Evolutionary conservation across 495 filamentous ascomycete genomes (phyloP).

Genomic region (Lichenothelia convexa): DNA sequence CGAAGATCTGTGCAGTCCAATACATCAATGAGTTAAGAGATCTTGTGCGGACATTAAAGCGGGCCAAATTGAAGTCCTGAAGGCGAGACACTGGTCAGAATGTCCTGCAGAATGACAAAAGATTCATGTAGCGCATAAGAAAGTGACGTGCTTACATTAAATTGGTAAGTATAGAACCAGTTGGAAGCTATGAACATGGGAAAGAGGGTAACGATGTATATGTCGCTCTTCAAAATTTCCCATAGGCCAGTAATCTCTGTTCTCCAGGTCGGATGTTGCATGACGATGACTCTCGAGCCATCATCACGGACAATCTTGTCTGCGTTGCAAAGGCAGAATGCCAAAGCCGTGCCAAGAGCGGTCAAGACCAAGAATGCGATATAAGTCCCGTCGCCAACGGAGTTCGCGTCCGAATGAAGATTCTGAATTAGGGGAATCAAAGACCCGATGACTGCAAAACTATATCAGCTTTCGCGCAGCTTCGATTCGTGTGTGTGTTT

Average conservation of each 20-base stretch:
- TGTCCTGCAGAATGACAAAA: no score
- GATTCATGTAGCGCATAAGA: no score
- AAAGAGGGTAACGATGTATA: slow-evolving; percentile 27
- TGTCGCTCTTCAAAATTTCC: slow-evolving; percentile 22
- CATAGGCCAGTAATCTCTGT: slow-evolving; percentile 27
- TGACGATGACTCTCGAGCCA: slow-evolving; percentile 2
- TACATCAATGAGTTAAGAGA: slow-evolving; percentile 31
- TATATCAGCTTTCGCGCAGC: not conserved
- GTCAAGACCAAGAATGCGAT: slow-evolving; percentile 34
- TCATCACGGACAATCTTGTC: slow-evolving; percentile 1
- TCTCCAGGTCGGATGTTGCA: slow-evolving; percentile 8
- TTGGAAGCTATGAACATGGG: slow-evolving; percentile 31
- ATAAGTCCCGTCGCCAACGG: slow-evolving; percentile 31
- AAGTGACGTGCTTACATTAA: no score
- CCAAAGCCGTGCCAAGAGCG: slow-evolving; percentile 16
- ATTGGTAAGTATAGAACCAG: slow-evolving; percentile 18
- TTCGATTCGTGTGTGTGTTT: slow-evolving; percentile 1
- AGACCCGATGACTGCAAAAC: slow-evolving; percentile 14
- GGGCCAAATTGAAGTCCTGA: slow-evolving; percentile 11
- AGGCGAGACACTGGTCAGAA: no score
- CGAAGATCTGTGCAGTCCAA: slow-evolving; percentile 35
- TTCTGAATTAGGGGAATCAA: slow-evolving; percentile 24
- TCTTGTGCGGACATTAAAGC: slow-evolving; percentile 19
- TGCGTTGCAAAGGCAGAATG: not conserved
- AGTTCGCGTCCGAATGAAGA: slow-evolving; percentile 19